Evolutionary conservation across 176 grass and related monocot species (phyloP).

Genomic region (Phoenix roebelenii): DNA sequence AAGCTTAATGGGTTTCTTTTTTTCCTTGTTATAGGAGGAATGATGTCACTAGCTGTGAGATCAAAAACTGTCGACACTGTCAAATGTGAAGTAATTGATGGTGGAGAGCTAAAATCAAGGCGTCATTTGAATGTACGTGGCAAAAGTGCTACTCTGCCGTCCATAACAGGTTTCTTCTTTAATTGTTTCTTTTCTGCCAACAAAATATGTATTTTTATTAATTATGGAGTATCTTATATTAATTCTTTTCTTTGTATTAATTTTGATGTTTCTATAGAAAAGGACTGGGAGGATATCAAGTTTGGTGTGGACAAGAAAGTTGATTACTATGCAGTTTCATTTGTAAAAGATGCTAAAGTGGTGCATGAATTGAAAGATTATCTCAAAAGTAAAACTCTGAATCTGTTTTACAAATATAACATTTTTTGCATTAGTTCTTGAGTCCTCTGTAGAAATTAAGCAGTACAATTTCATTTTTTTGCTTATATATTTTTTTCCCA

Average conservation of each 20-base stretch:
- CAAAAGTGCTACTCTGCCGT: conserved; percentile 88
- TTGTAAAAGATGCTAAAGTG: conserved; percentile 90
- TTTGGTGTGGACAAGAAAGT: conserved; percentile 87
- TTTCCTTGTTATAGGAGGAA: conserved; percentile 54
- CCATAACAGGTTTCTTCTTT: conserved; percentile 65
- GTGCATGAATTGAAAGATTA: conserved; percentile 87
- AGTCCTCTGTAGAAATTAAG: neutral
- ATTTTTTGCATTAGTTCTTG: neutral
- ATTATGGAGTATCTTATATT: neutral
- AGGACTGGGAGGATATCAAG: conserved; percentile 99
- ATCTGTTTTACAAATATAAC: conserved; percentile 6
- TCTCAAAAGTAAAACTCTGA: conserved; percentile 57
- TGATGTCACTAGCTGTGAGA: conserved; percentile 85
- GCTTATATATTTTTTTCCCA: neutral
- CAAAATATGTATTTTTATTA: too few species aligned
- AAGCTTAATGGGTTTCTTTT: neutral
- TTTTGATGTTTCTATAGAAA: conserved; percentile 45
- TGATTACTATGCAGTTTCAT: conserved; percentile 98
- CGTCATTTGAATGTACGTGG: conserved; percentile 93
- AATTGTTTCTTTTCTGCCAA: too few species aligned
- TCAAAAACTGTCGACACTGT: conserved; percentile 71
- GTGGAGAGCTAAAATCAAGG: conserved; percentile 92
- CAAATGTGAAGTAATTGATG: conserved; percentile 79
- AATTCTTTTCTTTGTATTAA: neutral
- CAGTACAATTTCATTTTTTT: too few species aligned